Conservation (phyloP, 176 grass and related monocot species). For the Eragrostis nindensis region DNA sequence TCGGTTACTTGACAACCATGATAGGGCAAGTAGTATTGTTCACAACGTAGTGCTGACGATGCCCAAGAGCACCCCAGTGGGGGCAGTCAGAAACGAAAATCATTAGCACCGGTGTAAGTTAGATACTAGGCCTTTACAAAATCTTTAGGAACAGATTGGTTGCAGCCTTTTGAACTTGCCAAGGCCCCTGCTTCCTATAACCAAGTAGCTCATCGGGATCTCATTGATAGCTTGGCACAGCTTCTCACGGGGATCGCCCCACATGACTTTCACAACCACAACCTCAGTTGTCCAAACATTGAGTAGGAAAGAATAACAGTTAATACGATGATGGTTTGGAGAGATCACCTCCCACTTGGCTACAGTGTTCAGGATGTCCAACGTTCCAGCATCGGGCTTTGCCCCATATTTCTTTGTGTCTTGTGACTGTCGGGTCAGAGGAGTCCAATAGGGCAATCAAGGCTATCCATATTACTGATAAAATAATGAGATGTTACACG, state of each 20-base stretch:
- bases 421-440: constrained; percentile 46
- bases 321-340: neutral
- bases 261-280: constrained; percentile 75
- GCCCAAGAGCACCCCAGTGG: constrained; percentile 76
- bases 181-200: constrained; percentile 91
- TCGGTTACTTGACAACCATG: constrained; percentile 69
- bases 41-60: constrained; percentile 86
- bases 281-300: neutral
- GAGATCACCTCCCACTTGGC: constrained; percentile 63
- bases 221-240: constrained; percentile 73
- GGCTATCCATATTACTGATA: constrained; percentile 42
- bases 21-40: constrained; percentile 77
- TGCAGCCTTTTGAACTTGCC: constrained; percentile 86
- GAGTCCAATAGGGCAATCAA: constrained; percentile 77
- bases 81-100: constrained; percentile 39
- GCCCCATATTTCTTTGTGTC: constrained; percentile 76
- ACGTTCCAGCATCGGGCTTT: constrained; percentile 80
- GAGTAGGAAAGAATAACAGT: neutral
- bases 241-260: constrained; percentile 88
- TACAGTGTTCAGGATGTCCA: constrained; percentile 80
- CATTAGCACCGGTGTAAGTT: neutral
- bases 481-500: neutral
- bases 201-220: constrained; percentile 69
- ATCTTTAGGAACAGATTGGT: neutral
- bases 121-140: neutral